phyloP scores from a whole-genome alignment of 1,284 basidiomycete genomes.

The Exobasidium cylindrosporum region DNA sequence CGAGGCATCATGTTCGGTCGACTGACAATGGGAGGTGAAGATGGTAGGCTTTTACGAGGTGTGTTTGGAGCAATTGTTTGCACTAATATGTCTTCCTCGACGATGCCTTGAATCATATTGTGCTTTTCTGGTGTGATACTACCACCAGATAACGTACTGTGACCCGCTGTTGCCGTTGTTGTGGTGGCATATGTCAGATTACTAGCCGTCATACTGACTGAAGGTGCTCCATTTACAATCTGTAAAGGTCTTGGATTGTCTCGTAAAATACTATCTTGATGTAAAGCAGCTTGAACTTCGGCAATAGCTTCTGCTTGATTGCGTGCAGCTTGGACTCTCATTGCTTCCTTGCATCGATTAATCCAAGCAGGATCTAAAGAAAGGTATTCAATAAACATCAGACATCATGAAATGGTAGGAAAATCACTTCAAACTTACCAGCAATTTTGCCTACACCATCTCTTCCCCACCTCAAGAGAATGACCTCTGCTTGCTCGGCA shows the following conservation, averaged over 20 bases:
- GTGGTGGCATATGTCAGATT: constrained; percentile 33
- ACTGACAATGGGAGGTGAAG: constrained; percentile 11
- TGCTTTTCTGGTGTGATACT: background rate
- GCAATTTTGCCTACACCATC: constrained; percentile 79
- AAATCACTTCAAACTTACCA: constrained; percentile 3
- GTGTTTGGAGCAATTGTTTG: constrained; percentile 1
- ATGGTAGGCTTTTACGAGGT: constrained; percentile 17
- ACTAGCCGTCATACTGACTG: constrained; percentile 13
- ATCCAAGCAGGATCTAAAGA: constrained; percentile 64
- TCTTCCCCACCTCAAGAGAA: constrained; percentile 82
- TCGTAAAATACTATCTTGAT: constrained; percentile 59
- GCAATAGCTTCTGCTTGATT: constrained; percentile 79
- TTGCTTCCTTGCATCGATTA: constrained; percentile 77
- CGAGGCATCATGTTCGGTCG: constrained; percentile 26
- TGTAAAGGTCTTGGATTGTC: constrained; percentile 39
- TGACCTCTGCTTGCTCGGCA: constrained; percentile 82
- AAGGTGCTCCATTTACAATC: constrained; percentile 42
- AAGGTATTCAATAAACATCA: constrained; percentile 6
- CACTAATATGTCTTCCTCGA: constrained; percentile 27
- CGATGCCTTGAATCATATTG: constrained; percentile 9
- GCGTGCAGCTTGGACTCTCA: constrained; percentile 63
- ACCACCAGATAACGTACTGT: constrained; percentile 26
- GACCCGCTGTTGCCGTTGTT: constrained; percentile 35
- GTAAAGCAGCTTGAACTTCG: constrained; percentile 61
- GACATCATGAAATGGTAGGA: background rate